Evolutionary conservation across 768 basidiomycete species (phyloP).

Genomic region (Suillus subaureus): DNA sequence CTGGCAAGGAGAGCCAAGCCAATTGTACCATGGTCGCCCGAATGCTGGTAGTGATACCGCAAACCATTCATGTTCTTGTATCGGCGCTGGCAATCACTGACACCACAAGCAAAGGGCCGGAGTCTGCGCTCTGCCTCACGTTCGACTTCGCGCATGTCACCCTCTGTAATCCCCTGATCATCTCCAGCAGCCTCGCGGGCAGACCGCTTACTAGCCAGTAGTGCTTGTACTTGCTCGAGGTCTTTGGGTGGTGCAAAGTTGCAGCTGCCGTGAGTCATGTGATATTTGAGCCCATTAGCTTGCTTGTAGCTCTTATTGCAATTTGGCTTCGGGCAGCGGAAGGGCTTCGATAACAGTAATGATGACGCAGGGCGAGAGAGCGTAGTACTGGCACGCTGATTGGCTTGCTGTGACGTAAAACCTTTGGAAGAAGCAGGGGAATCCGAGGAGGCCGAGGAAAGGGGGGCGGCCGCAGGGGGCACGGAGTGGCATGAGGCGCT

Average conservation of each 20-base stretch:
- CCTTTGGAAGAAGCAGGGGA: slow-evolving; percentile 26
- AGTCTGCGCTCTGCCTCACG: slow-evolving; percentile 82
- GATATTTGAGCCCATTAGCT: slow-evolving; percentile 93
- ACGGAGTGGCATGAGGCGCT: slow-evolving; percentile 23
- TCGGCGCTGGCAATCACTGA: slow-evolving; percentile 81
- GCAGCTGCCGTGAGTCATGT: slow-evolving; percentile 90
- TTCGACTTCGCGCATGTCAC: slow-evolving; percentile 71
- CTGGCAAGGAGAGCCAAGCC: slow-evolving; percentile 84
- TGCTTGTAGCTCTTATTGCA: slow-evolving; percentile 98
- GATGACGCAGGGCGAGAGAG: slow-evolving; percentile 56
- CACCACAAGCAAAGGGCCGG: slow-evolving; percentile 87
- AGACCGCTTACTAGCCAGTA: slow-evolving; percentile 54
- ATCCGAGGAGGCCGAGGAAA: slow-evolving; percentile 28
- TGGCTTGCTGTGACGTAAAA: slow-evolving; percentile 27
- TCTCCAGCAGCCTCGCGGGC: slow-evolving; percentile 44
- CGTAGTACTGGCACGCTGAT: slow-evolving; percentile 44
- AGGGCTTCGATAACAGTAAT: slow-evolving; percentile 79
- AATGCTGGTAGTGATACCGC: slow-evolving; percentile 95
- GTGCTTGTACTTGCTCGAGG: slow-evolving; percentile 71
- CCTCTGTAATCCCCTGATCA: slow-evolving; percentile 50
- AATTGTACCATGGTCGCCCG: slow-evolving; percentile 90
- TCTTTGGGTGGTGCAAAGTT: slow-evolving; percentile 92
- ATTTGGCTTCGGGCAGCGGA: slow-evolving; percentile 91
- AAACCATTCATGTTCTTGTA: slow-evolving; percentile 99
- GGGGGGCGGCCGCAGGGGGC: slow-evolving; percentile 15